phyloP scores from a whole-genome alignment of 2,329 filamentous ascomycete species.

The Botrytis squamosa region DNA sequence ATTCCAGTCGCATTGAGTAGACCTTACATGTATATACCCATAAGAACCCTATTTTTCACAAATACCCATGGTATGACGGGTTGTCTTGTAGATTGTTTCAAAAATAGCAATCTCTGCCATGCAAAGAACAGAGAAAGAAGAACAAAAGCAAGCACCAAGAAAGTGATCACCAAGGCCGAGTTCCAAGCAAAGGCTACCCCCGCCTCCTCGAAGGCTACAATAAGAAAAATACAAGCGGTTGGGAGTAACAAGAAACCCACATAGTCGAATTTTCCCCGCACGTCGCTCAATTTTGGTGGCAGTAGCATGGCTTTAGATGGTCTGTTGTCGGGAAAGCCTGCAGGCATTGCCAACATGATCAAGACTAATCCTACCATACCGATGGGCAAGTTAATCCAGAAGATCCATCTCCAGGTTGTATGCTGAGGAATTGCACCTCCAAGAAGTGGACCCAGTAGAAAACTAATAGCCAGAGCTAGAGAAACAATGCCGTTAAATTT shows the following conservation, averaged over 20 bases:
- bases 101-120: constrained; percentile 35
- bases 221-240: constrained; percentile 45
- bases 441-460: constrained; percentile 36
- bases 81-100: constrained; percentile 11
- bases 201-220: constrained; percentile 48
- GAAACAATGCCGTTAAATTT: constrained; percentile 35
- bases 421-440: constrained; percentile 39
- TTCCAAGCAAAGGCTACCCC: constrained; percentile 46
- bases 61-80: background rate
- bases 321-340: background rate
- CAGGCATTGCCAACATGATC: background rate
- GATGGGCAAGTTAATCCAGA: background rate
- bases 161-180: constrained; percentile 42
- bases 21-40: background rate
- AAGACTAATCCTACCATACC: background rate
- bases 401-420: constrained; percentile 40
- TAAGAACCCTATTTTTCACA: background rate
- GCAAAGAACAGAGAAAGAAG: constrained; percentile 39
- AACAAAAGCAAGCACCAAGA: constrained; percentile 28
- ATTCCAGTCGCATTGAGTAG: background rate
- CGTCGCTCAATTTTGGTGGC: background rate
- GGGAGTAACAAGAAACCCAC: constrained; percentile 40
- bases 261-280: constrained; percentile 21
- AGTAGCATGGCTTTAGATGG: background rate
- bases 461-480: constrained; percentile 20